Base-by-base conservation (phyloP, 2,329 filamentous ascomycete species). In the Ophiostoma australiae region DNA sequence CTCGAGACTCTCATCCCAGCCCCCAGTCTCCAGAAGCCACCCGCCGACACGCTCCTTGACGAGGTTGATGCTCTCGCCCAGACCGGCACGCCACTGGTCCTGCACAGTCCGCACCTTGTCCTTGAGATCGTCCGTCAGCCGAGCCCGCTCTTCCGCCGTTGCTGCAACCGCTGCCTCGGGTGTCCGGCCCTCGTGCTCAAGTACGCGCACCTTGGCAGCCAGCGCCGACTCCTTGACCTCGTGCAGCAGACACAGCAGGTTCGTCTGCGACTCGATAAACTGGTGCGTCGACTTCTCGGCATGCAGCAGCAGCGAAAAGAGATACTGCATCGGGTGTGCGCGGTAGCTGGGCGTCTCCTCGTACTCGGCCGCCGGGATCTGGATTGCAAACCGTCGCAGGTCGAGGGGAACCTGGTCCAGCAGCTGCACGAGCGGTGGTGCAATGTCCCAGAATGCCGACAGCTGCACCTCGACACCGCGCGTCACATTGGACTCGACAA, bases 391-490 rank as follows among this genome's bases (percentile, higher is more conserved):
- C 6, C 79, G 81, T 10, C 80, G 78, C 13, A 88, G 80, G 63
- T 84, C 63, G 1, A 80, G 78, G 0, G 93, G 94, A 31, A 97
- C 89, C 76, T 91, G 91, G 72, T 97, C 91, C 13, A 97, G 85
- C 67, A 98, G 83, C 20, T 89, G 85, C 35, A 90, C 85, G 0
- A 99, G 85, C 3, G 90, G 89, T 2, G 95, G 95, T 1, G 94
- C 94, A 76, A 98, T 97, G 77, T 99, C 95, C 95, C 95, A 99
- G 79, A 98, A 99, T 0, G 94, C 94, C 11, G 91, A 94, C 2
- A 97, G 86, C 80, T 98, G 95, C 70, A 93, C 87, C 78, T 97
- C 93, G 13, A 98, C 93, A 20, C 94, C 95, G 11, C 92, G 89
- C 27, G 89, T 89, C 31, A 97, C 94, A 70, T 95, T 95, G 75